Base-by-base conservation (phyloP, 495 filamentous ascomycete species). In the Chlorociboria aeruginascens region DNA sequence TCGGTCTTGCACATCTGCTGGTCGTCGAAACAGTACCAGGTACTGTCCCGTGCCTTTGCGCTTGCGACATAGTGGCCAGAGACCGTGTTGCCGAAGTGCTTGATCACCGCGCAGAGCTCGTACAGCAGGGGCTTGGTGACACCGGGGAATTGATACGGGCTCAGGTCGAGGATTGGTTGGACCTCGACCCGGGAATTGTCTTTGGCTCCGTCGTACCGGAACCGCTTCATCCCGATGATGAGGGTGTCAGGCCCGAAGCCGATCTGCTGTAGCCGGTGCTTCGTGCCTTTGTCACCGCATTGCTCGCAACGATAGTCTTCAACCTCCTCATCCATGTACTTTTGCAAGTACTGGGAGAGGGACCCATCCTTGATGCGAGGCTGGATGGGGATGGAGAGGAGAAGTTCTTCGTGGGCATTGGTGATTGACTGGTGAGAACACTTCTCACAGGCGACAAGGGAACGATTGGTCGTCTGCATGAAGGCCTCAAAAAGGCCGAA, bases 1-100 rank as follows among this genome's bases (percentile, higher is more conserved):
- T 20, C 42, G 16, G 13, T 14, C 16, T 8, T 12, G 1, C 2
- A 46, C 25, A 34, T 34, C 8, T 12, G 25, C 0, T 14, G 11
- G 32, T 59, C 56, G 17, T 59, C 42, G 29, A 52, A 59, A 2
- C 38, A 16, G n/a, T 13, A n/a, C 56, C 56, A 59, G 6, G 32
- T 28, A 3, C 34, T 31, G 36, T 56, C 49, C 2, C 34, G 12
- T 12, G 31, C 47, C 28, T 43, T 48, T 1, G 56, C 53, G 20
- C 29, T 35, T 13, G 46, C 48, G 16, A 41, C 31, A 29, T 59
- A 59, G 35, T 59, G 56, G 20, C 56, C 56, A n/a, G 11, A 32
- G 6, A 29, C 20, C 0, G 17, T 12, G 8, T 14, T 48, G 13
- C 56, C 56, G 2, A 11, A 12, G 38, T 59, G 53, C 4, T 20